Conservation (phyloP, 1,139 yeast species). For the Petasospora fabianii region DNA sequence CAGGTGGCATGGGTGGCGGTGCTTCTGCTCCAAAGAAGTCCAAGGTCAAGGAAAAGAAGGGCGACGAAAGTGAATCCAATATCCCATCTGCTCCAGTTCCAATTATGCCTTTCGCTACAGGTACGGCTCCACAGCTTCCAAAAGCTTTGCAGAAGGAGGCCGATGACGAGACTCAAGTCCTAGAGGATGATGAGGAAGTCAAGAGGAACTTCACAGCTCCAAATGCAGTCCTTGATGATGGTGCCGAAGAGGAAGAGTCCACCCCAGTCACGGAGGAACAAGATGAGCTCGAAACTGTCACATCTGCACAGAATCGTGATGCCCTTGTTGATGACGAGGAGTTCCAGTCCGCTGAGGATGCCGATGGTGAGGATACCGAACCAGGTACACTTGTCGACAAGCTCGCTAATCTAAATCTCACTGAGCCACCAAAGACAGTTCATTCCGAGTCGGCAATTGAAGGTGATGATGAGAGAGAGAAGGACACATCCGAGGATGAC, state of each 20-base stretch:
- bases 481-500: constrained; percentile 22
- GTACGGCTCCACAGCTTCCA: constrained; percentile 30
- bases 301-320: constrained; percentile 5
- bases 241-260: not conserved
- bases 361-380: constrained; percentile 6
- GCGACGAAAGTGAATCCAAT: constrained; percentile 10
- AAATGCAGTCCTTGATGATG: too few species aligned
- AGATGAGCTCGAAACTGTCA: constrained; percentile 3
- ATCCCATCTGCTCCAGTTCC: constrained; percentile 42
- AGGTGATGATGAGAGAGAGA: constrained; percentile 27
- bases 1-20: constrained; percentile 31
- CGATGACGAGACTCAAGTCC: too few species aligned
- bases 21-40: constrained; percentile 30
- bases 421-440: constrained; percentile 5
- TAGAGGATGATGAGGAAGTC: too few species aligned
- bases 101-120: constrained; percentile 47
- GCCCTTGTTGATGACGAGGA: constrained; percentile 13
- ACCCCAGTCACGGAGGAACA: constrained; percentile 2
- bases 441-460: constrained; percentile 27
- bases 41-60: constrained; percentile 25
- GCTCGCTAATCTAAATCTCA: constrained; percentile 16
- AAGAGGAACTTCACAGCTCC: too few species aligned
- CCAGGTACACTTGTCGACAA: constrained; percentile 14
- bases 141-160: constrained; percentile 24
- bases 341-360: constrained; percentile 1